Evolutionary conservation across 2,329 filamentous ascomycete genomes (phyloP).

Genomic region (Claviceps africana): DNA sequence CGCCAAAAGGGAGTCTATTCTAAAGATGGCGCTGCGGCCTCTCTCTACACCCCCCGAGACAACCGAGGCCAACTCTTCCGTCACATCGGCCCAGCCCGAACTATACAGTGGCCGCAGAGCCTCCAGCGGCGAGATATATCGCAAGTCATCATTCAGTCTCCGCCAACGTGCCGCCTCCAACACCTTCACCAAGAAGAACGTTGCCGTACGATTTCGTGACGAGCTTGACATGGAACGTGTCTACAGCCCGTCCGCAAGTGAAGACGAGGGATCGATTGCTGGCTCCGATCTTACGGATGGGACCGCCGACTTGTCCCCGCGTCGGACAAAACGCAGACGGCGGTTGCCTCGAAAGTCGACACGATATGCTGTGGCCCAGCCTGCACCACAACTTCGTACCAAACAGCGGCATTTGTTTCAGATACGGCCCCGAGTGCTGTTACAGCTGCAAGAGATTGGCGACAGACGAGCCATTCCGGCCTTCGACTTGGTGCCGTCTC

Average conservation of each 20-base stretch:
- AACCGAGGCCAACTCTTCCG: conserved; percentile 9
- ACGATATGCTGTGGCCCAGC: conserved; percentile 53
- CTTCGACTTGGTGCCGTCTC: conserved; percentile 60
- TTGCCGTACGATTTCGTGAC: conserved; percentile 34
- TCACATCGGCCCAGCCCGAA: not conserved
- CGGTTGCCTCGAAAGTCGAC: conserved; percentile 41
- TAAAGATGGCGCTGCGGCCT: conserved; percentile 28
- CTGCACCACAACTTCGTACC: conserved; percentile 42
- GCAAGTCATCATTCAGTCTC: conserved; percentile 4
- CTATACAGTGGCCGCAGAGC: not conserved
- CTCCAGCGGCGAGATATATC: conserved; percentile 1
- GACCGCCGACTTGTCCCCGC: conserved; percentile 26
- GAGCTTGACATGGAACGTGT: conserved; percentile 19
- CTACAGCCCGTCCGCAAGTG: conserved; percentile 23
- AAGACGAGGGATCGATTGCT: conserved; percentile 32
- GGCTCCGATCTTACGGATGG: conserved; percentile 32
- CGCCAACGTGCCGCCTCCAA: conserved; percentile 23
- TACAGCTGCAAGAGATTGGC: conserved; percentile 57
- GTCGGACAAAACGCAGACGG: conserved; percentile 29
- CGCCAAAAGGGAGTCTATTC: conserved; percentile 23
- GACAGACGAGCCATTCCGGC: conserved; percentile 50
- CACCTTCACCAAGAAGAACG: conserved; percentile 23
- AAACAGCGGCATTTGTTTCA: conserved; percentile 54
- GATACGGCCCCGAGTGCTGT: conserved; percentile 51
- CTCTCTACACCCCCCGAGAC: conserved; percentile 14